phyloP scores from a whole-genome alignment of 441 rosid genomes.

The Populus tomentosa region DNA sequence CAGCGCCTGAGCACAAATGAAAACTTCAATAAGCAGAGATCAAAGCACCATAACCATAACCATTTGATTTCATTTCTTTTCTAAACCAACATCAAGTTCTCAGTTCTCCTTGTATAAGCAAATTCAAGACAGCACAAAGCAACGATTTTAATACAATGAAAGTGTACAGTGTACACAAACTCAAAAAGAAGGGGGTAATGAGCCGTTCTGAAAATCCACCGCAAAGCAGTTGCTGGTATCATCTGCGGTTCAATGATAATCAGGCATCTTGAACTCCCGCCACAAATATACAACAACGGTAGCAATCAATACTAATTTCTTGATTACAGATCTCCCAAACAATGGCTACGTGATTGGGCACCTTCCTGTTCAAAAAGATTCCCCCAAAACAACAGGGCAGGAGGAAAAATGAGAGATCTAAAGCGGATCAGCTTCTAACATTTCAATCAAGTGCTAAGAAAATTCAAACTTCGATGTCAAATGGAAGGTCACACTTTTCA shows the following conservation, averaged over 20 bases:
- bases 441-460: background rate
- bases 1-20: background rate
- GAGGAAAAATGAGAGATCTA: background rate
- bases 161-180: background rate
- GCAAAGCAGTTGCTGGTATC: background rate
- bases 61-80: background rate
- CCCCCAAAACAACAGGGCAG: background rate
- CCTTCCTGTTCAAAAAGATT: conserved; percentile 11
- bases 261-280: background rate
- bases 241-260: background rate
- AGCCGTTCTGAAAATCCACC: background rate
- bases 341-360: background rate
- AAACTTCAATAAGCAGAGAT: background rate
- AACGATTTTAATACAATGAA: background rate
- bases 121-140: background rate
- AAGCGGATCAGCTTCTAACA: background rate
- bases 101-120: background rate
- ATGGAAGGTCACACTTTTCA: background rate
- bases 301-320: conserved; percentile 1
- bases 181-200: background rate
- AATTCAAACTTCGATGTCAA: background rate
- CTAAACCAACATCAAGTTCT: background rate
- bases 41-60: background rate
- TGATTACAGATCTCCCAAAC: background rate
- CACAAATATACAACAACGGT: background rate